These are phyloP conservation scores for Kwoniella europaea DNA, from an alignment of 768 basidiomycete species.

Conservation along the genomic window DNA sequence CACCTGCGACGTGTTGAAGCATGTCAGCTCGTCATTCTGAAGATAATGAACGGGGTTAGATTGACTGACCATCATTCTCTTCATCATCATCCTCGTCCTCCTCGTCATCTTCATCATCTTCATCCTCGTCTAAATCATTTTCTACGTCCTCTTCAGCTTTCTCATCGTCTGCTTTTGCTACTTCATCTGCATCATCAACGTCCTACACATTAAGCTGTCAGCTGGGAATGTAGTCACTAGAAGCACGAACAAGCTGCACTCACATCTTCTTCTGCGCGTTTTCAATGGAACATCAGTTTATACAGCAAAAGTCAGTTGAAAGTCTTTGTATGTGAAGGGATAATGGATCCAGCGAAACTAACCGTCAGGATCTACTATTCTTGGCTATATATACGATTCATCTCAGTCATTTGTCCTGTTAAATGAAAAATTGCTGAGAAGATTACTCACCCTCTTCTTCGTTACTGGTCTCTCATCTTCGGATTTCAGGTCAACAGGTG, in stretches of 20 bases:
- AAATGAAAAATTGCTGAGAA: constrained; percentile 15
- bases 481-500: constrained; percentile 26
- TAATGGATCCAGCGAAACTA: constrained; percentile 6
- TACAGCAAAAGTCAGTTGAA: constrained; percentile 9
- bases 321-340: background rate
- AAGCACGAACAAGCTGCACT: background rate
- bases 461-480: constrained; percentile 25
- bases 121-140: constrained; percentile 49
- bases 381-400: constrained; percentile 22
- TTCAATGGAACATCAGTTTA: background rate
- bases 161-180: constrained; percentile 28
- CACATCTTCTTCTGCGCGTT: constrained; percentile 28
- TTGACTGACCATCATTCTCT: constrained; percentile 37
- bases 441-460: constrained; percentile 40
- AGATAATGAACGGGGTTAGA: too few relatives aligned
- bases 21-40: too few relatives aligned
- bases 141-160: constrained; percentile 34
- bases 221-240: background rate
- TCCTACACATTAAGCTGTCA: background rate
- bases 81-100: constrained; percentile 49
- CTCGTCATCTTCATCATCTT: constrained; percentile 58
- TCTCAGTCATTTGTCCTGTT: constrained; percentile 15
- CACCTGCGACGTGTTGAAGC: background rate
- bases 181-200: constrained; percentile 10
- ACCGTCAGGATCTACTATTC: constrained; percentile 45